Conservation (phyloP, 2,329 filamentous ascomycete species). For the Cytospora piceae region DNA sequence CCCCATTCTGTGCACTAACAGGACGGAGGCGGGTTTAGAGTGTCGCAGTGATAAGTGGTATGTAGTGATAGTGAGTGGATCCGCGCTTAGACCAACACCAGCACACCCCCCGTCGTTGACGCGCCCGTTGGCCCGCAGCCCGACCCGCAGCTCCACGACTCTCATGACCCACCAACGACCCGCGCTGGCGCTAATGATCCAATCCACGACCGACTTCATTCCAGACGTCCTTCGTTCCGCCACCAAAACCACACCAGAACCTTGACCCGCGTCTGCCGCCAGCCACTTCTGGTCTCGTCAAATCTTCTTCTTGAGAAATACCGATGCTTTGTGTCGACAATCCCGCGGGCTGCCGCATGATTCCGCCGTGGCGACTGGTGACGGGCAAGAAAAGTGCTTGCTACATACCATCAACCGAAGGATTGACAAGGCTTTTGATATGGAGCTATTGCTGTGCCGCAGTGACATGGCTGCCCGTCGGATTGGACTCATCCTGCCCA, state of each 20-base stretch:
- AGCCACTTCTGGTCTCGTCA: neutral
- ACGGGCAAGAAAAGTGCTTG: neutral
- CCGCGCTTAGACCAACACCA: neutral
- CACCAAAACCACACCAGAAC: too few relatives aligned
- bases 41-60: neutral
- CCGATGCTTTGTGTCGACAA: too few relatives aligned
- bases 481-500: neutral
- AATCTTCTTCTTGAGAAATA: neutral
- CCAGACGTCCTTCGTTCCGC: neutral
- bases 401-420: neutral
- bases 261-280: neutral
- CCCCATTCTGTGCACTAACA: neutral
- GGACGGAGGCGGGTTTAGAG: neutral
- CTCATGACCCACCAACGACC: neutral
- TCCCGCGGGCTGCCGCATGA: neutral
- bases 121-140: neutral
- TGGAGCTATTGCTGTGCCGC: constrained; percentile 1
- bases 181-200: neutral
- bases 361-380: neutral
- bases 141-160: neutral
- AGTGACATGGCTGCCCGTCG: neutral
- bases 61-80: neutral
- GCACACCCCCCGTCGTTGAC: neutral
- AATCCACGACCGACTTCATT: neutral
- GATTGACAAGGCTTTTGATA: neutral